A percentile compares a stretch with the other conserved stretches of the same genome.
Conservation (phyloP, 768 basidiomycete genomes). For the Auriscalpium orientale region DNA sequence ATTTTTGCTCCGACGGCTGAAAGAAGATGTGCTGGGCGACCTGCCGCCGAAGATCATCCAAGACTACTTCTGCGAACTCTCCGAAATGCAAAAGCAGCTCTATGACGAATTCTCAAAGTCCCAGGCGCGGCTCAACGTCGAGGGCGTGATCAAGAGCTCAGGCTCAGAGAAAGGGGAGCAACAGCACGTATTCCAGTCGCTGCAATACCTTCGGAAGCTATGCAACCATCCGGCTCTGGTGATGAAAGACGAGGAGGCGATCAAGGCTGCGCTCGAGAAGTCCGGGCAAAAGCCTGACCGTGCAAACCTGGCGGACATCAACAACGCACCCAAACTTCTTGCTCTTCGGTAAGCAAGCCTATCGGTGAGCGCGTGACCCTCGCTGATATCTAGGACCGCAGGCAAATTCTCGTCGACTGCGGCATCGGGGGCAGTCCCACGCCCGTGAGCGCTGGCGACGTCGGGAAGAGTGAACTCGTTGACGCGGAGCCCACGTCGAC, state of each 20-base stretch:
- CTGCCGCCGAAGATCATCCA: slow-evolving; percentile 99
- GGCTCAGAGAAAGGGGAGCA: slow-evolving; percentile 40
- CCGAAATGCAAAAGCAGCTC: slow-evolving; percentile 85
- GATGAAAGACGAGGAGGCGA: slow-evolving; percentile 60
- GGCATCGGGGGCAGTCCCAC: slow-evolving; percentile 64
- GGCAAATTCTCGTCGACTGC: slow-evolving; percentile 90
- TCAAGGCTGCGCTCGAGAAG: slow-evolving; percentile 48
- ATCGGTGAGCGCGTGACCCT: neutral
- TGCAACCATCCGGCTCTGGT: slow-evolving; percentile 97
- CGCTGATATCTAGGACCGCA: slow-evolving; percentile 24
- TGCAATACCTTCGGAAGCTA: slow-evolving; percentile 94
- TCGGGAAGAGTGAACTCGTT: slow-evolving; percentile 59
- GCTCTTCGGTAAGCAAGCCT: slow-evolving; percentile 66
- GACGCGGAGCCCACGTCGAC: slow-evolving; percentile 42
- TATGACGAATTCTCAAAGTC: slow-evolving; percentile 93
- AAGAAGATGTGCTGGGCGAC: slow-evolving; percentile 94
- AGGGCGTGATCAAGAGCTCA: slow-evolving; percentile 47
- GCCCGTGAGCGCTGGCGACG: slow-evolving; percentile 36
- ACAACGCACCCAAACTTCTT: slow-evolving; percentile 88
- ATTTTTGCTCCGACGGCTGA: slow-evolving; percentile 90
- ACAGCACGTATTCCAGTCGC: slow-evolving; percentile 91
- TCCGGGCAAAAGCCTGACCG: slow-evolving; percentile 36
- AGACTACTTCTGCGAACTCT: slow-evolving; percentile 97
- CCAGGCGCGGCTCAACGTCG: slow-evolving; percentile 54
- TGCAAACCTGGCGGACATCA: slow-evolving; percentile 62